Conservation (phyloP, 257 asterid species). For the Solanum sejunctum region DNA sequence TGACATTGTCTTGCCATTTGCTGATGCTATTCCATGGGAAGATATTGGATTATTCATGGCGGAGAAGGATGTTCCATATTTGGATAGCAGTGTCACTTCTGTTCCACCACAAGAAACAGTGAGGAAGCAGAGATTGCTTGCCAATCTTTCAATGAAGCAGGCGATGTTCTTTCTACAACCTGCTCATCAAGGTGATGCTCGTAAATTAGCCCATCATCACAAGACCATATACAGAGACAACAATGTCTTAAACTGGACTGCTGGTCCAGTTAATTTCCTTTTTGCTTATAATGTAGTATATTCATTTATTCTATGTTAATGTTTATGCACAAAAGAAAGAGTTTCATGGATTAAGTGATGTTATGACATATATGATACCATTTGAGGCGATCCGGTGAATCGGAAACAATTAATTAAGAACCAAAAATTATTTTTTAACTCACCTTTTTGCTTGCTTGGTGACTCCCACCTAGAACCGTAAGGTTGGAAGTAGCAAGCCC, state of each 20-base stretch:
- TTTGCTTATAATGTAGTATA: not conserved
- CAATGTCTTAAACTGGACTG: constrained; percentile 42
- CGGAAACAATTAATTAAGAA: too few relatives aligned
- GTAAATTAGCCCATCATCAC: constrained; percentile 23
- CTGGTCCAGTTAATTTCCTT: constrained; percentile 18
- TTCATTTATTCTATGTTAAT: not conserved
- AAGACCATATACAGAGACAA: too few relatives aligned
- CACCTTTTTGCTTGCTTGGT: too few relatives aligned
- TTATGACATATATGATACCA: too few relatives aligned
- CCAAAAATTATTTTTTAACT: too few relatives aligned
- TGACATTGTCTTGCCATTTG: not conserved
- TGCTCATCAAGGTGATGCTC: not conserved
- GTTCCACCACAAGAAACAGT: constrained; percentile 8
- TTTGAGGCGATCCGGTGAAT: too few relatives aligned
- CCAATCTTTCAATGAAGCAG: constrained; percentile 44
- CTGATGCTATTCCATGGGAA: constrained; percentile 52
- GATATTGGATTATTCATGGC: constrained; percentile 35
- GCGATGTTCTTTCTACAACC: constrained; percentile 52
- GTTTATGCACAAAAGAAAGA: not conserved
- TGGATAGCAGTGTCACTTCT: too few relatives aligned
- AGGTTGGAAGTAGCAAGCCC: too few relatives aligned
- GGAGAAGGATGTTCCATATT: constrained; percentile 23
- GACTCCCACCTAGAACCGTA: too few relatives aligned
- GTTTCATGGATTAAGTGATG: not conserved
- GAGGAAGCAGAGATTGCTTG: constrained; percentile 13